A percentile compares a stretch with the other conserved stretches of the same genome.
These are phyloP conservation scores for Suillus paluster DNA, from an alignment of 768 basidiomycete genomes.

Conservation along the genomic window DNA sequence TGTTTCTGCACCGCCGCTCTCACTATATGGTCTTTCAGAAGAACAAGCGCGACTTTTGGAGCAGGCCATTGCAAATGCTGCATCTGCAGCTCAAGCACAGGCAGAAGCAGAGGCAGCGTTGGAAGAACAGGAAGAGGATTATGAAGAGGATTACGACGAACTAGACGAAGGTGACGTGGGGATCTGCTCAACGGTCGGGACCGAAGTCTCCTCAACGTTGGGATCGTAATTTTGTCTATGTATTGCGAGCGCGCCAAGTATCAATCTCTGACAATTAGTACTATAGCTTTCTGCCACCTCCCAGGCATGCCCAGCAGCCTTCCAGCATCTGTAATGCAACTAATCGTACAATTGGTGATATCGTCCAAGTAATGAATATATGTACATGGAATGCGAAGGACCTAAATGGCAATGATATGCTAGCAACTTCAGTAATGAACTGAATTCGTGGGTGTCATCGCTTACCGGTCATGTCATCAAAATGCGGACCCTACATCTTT, in stretches of 20 bases:
- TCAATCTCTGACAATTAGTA: slow-evolving; percentile 27
- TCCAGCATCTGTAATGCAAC: slow-evolving; percentile 14
- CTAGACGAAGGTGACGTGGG: slow-evolving; percentile 50
- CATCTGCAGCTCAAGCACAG: slow-evolving; percentile 75
- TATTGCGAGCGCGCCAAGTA: slow-evolving; percentile 19
- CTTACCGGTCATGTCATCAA: slow-evolving; percentile 25
- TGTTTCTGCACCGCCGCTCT: slow-evolving; percentile 47
- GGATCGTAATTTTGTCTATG: slow-evolving; percentile 28
- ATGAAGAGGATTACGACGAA: slow-evolving; percentile 49
- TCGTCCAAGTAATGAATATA: slow-evolving; percentile 28
- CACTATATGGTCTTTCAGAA: slow-evolving; percentile 72
- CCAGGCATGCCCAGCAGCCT: slow-evolving; percentile 16
- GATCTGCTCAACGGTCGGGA: slow-evolving; percentile 17
- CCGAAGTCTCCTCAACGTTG: slow-evolving; percentile 8
- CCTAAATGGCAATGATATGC: slow-evolving; percentile 7
- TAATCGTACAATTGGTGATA: slow-evolving; percentile 32
- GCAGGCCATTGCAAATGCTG: slow-evolving; percentile 74
- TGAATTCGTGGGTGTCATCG: not conserved
- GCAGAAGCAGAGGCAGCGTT: slow-evolving; percentile 79
- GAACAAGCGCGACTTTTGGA: slow-evolving; percentile 73
- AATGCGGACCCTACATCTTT: slow-evolving; percentile 52
- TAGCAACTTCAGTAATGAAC: slow-evolving; percentile 1
- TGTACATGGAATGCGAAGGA: slow-evolving; percentile 38
- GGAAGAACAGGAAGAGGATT: slow-evolving; percentile 69
- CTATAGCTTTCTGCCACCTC: slow-evolving; percentile 22